Evolutionary conservation across 352 stramenopile genomes (phyloP).

Genomic region (Phytophthora capsici): DNA sequence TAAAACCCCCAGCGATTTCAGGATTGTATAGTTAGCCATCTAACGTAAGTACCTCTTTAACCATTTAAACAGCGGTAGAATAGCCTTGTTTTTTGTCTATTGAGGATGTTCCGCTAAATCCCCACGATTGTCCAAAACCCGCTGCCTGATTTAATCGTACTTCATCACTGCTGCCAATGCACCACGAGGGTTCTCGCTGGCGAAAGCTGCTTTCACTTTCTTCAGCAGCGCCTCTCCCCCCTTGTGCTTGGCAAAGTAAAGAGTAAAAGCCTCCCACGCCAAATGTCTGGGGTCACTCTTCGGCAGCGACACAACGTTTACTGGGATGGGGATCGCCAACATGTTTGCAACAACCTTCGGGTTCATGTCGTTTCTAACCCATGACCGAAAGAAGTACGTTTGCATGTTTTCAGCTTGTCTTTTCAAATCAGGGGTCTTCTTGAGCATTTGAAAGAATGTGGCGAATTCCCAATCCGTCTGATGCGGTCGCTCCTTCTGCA

Average conservation of each 20-base stretch:
- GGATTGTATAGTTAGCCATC: no score
- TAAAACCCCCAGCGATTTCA: no score
- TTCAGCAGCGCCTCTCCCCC: not conserved
- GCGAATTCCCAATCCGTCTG: not conserved
- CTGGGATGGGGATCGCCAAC: not conserved
- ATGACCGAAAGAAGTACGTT: not conserved
- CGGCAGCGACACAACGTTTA: not conserved
- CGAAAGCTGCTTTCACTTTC: not conserved
- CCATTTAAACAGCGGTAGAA: no score
- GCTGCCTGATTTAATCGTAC: not conserved
- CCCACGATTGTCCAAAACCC: no score
- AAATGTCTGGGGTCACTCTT: not conserved
- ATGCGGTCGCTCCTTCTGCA: not conserved
- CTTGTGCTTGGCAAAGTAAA: not conserved
- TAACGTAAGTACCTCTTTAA: no score
- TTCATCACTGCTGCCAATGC: not conserved
- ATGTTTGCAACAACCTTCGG: not conserved
- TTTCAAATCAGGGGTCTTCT: not conserved
- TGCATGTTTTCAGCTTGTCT: slow-evolving; percentile 6
- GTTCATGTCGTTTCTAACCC: not conserved
- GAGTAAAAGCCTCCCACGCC: not conserved
- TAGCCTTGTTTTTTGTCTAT: no score
- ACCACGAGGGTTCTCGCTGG: not conserved
- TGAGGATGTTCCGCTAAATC: no score
- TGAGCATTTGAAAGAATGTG: not conserved